A percentile compares a stretch with the other conserved stretches of the same genome.
phyloP scores from a whole-genome alignment of 495 filamentous ascomycete genomes.

The Monascus purpureus region DNA sequence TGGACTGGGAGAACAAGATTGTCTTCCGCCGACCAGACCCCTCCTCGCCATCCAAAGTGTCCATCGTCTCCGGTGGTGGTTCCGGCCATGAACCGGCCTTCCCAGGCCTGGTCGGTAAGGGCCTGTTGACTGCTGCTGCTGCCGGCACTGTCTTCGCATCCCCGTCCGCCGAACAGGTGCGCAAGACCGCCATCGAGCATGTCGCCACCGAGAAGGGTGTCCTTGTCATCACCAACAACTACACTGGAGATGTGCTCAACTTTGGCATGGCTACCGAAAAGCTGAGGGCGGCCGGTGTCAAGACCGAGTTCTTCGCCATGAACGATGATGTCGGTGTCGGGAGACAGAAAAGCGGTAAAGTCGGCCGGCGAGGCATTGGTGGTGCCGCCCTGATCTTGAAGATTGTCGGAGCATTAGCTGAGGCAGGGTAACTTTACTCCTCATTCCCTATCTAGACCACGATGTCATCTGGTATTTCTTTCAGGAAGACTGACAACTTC shows the following conservation, averaged over 20 bases:
- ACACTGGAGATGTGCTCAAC: slow-evolving; percentile 73
- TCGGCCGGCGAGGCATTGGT: slow-evolving; percentile 81
- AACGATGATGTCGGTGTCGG: slow-evolving; percentile 95
- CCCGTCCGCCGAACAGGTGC: slow-evolving; percentile 76
- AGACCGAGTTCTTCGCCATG: slow-evolving; percentile 86
- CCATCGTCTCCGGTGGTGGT: slow-evolving; percentile 80
- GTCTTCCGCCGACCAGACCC: slow-evolving; percentile 59
- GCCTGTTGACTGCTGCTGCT: slow-evolving; percentile 73
- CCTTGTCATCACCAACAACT: slow-evolving; percentile 54
- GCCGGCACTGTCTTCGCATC: slow-evolving; percentile 90
- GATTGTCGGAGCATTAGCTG: slow-evolving; percentile 75
- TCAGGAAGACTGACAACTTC: slow-evolving; percentile 3
- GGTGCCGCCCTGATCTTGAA: slow-evolving; percentile 85
- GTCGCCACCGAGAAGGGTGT: slow-evolving; percentile 61
- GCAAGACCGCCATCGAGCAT: slow-evolving; percentile 55
- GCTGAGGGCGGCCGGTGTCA: slow-evolving; percentile 63
- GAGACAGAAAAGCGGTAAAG: slow-evolving; percentile 67
- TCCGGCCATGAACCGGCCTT: slow-evolving; percentile 91
- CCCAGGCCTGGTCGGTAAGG: slow-evolving; percentile 52
- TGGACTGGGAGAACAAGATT: slow-evolving; percentile 74
- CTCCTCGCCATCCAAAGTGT: slow-evolving; percentile 44
- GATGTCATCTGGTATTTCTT: background rate
- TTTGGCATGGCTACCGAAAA: slow-evolving; percentile 95
- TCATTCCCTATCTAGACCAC: background rate
- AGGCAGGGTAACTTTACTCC: slow-evolving; percentile 40